Evolutionary conservation across 352 stramenopile genomes (phyloP).

Genomic region (Pythium vanterpoolii): DNA sequence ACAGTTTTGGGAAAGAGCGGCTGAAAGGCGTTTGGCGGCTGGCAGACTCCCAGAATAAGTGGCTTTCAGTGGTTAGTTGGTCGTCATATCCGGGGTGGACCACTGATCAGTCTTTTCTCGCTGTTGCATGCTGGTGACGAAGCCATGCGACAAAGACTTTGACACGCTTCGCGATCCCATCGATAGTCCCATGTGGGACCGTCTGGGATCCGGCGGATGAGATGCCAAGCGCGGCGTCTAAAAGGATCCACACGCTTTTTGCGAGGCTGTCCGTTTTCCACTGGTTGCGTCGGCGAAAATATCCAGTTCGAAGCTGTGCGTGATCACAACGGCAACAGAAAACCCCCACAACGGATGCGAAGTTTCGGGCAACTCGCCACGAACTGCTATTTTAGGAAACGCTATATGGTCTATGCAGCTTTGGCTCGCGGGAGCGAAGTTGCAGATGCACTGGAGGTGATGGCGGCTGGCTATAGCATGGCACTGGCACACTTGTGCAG

Average conservation of each 20-base stretch:
- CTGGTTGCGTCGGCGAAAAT: background rate
- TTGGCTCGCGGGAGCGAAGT: background rate
- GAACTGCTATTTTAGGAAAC: background rate
- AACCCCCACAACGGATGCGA: constrained; percentile 9
- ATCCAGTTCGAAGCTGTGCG: background rate
- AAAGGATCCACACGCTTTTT: background rate
- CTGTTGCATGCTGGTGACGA: background rate
- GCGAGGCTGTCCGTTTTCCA: background rate
- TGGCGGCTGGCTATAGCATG: background rate
- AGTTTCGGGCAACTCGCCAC: constrained; percentile 1
- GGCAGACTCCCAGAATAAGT: background rate
- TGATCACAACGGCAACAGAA: background rate
- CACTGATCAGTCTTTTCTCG: too few species aligned
- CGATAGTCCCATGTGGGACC: background rate
- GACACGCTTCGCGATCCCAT: background rate
- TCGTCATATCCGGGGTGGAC: background rate
- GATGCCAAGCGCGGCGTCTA: background rate
- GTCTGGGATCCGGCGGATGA: background rate
- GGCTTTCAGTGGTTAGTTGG: background rate
- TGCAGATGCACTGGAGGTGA: background rate
- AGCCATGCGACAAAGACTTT: background rate
- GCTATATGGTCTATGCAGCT: background rate
- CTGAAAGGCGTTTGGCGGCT: background rate
- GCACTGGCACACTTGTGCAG: background rate
- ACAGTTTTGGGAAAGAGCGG: background rate